Evolutionary conservation across 768 basidiomycete genomes (phyloP).

Genomic region (Tylopilus cervinicoccineus): DNA sequence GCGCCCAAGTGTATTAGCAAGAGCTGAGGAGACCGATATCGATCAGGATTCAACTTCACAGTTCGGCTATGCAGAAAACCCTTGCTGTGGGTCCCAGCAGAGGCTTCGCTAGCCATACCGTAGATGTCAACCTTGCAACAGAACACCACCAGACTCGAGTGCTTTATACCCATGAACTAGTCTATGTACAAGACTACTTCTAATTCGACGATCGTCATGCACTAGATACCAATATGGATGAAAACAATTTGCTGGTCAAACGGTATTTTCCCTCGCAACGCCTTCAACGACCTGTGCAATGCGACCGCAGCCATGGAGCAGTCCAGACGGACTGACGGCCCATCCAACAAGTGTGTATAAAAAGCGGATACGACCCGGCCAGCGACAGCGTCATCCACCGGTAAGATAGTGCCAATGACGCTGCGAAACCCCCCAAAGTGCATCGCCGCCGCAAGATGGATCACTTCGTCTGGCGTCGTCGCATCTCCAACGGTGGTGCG

Average conservation of each 20-base stretch:
- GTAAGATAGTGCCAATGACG: conserved; percentile 23
- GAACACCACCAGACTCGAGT: too few relatives aligned
- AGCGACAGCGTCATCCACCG: conserved; percentile 12
- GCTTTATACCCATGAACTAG: too few relatives aligned
- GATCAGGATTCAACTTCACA: too few relatives aligned
- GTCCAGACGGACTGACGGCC: not conserved
- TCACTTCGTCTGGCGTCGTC: conserved; percentile 18
- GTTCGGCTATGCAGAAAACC: too few relatives aligned
- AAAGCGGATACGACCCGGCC: conserved; percentile 1
- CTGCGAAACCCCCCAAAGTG: conserved; percentile 15
- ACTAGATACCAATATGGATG: not conserved
- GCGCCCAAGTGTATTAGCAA: too few relatives aligned
- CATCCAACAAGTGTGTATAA: conserved; percentile 6
- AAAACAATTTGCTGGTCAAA: conserved; percentile 8
- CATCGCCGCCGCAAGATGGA: conserved; percentile 6
- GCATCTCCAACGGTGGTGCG: conserved; percentile 21
- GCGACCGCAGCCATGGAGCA: not conserved
- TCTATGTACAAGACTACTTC: too few relatives aligned
- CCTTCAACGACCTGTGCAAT: not conserved
- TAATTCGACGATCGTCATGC: too few relatives aligned
- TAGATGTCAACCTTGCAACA: too few relatives aligned
- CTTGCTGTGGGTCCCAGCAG: too few relatives aligned
- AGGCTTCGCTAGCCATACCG: too few relatives aligned
- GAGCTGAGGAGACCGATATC: too few relatives aligned
- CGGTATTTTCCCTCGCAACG: conserved; percentile 2